These are phyloP conservation scores for Biscogniauxia marginata DNA, from an alignment of 2,329 filamentous ascomycete genomes.

Conservation along the genomic window DNA sequence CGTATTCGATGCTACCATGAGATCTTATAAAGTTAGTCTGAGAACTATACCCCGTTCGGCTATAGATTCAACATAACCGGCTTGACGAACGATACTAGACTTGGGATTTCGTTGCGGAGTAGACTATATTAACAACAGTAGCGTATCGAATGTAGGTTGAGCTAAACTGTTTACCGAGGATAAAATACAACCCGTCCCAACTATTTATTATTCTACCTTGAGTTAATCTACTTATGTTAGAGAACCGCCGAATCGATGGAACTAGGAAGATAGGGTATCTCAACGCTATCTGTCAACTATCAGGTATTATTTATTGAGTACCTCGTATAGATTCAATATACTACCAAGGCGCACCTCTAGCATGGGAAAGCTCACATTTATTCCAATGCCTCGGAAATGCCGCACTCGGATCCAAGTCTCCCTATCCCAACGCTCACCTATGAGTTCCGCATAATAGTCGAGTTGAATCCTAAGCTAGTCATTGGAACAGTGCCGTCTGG, in stretches of 20 bases:
- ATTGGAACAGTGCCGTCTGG: constrained; percentile 40
- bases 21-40: neutral
- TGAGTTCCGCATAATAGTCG: constrained; percentile 51
- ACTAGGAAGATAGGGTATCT: no score
- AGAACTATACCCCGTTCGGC: neutral
- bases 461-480: constrained; percentile 42
- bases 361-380: neutral
- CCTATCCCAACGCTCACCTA: constrained; percentile 47
- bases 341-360: neutral
- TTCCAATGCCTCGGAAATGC: neutral
- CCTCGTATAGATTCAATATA: no score
- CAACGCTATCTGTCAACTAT: no score
- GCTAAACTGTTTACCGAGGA: neutral
- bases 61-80: neutral
- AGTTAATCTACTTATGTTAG: no score
- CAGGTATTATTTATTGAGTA: no score
- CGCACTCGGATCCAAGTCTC: constrained; percentile 40
- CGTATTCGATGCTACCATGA: neutral
- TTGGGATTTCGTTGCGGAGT: neutral
- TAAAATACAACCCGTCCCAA: no score
- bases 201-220: no score
- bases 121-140: neutral
- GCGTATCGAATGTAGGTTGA: neutral
- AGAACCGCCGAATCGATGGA: no score
- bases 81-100: neutral